These are phyloP conservation scores for Botrytis elliptica DNA, from an alignment of 2,329 filamentous ascomycete genomes.

Conservation along the genomic window DNA sequence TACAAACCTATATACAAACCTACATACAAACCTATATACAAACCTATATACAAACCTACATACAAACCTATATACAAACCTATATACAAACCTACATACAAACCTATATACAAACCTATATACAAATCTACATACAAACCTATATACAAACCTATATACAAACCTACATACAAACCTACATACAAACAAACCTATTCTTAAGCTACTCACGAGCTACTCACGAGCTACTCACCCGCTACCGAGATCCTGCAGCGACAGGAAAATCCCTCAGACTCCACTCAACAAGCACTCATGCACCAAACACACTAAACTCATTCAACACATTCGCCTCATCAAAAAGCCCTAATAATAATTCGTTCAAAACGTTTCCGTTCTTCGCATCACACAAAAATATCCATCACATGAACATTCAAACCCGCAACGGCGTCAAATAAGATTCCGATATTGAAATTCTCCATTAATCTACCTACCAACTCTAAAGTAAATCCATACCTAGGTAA, in stretches of 20 bases:
- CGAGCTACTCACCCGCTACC: neutral
- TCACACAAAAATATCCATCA: neutral
- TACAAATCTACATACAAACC: too few relatives aligned
- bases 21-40: too few relatives aligned
- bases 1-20: too few relatives aligned
- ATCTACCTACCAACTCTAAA: neutral
- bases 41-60: too few relatives aligned
- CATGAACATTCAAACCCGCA: neutral
- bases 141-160: too few relatives aligned
- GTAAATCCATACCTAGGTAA: conserved; percentile 5
- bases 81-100: too few relatives aligned
- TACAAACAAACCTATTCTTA: too few relatives aligned
- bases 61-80: too few relatives aligned
- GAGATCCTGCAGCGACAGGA: neutral
- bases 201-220: neutral
- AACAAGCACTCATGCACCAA: neutral
- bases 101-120: too few relatives aligned
- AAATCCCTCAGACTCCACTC: neutral
- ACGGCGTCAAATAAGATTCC: neutral
- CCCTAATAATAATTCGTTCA: neutral
- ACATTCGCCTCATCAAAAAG: neutral
- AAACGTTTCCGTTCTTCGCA: neutral
- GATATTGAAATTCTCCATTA: neutral
- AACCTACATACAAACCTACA: too few relatives aligned
- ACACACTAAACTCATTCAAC: neutral